Base-by-base conservation (phyloP, 768 basidiomycete genomes). In the Suillus alpinus region DNA sequence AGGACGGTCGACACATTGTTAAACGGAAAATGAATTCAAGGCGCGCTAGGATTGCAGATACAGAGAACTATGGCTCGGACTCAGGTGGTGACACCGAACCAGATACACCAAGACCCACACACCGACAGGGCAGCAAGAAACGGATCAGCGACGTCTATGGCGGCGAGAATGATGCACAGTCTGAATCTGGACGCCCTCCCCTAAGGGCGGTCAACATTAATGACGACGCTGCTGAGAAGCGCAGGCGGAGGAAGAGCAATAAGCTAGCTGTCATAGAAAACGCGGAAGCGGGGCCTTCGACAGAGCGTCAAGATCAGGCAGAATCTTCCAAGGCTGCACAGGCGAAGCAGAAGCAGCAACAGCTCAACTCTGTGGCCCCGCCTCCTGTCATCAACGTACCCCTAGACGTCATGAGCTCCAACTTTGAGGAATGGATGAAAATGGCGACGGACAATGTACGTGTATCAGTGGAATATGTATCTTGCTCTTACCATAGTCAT, bases 351-450 rank as follows among this genome's bases (percentile, higher is more conserved):
- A 88, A 86, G 55, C 80, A 79, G 65, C 78, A 86, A 56, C 83
- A 86, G 51, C 78, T 89, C 41, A 83, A 81, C 62, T 82, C 86
- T 29, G 83, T 88, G 3, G 81, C 82, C 40, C 78, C 80, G 40
- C 79, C 85, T 8, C 85, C 85, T 2, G 71, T 70, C 37, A 83
- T 86, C 31, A 81, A 87, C 46, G 83, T 88, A 20, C 81, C 89
- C 0, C 75, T 88, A 65, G 92, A 95, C 65, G 83, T 94, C n/a
- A 92, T 92, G 85, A 92, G 82, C 75, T 89, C 87, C 41, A 97
- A 95, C 67, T 97, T 89, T 69, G 97, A 99, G 73, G 95, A 98
- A 75, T 98, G 97, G 97, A 98, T 99, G 96, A 98, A 98, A 80
- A 88, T 98, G 87, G 95, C 95, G 1, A 98, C 96, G 2, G 96